Percentiles rank a stretch among this genome's conserved stretches.
phyloP scores from a whole-genome alignment of 108 stramenopile species.

The Fragilaria crotonensis region DNA sequence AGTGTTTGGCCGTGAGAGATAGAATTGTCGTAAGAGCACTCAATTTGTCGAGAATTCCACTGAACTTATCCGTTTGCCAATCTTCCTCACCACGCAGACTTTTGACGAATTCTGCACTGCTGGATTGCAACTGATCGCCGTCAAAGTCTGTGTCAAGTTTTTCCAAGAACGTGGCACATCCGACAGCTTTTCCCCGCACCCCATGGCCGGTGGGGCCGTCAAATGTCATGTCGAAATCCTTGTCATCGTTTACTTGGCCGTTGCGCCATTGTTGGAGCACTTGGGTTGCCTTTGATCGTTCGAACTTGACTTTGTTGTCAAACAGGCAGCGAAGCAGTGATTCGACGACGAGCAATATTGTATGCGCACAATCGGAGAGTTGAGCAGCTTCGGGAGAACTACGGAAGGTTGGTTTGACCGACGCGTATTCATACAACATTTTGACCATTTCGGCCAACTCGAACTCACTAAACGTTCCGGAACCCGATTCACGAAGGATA shows the following conservation, averaged over 20 bases:
- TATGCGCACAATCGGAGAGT: slow-evolving; percentile 45
- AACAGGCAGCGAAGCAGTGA: background rate
- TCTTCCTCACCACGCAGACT: too few relatives aligned
- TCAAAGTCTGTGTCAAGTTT: slow-evolving; percentile 3
- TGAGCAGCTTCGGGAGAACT: background rate
- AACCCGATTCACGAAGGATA: slow-evolving; percentile 53
- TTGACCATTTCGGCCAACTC: slow-evolving; percentile 53
- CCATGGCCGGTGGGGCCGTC: slow-evolving; percentile 61
- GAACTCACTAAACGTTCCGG: slow-evolving; percentile 48
- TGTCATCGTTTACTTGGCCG: slow-evolving; percentile 27
- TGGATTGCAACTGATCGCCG: too few relatives aligned
- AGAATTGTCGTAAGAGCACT: background rate
- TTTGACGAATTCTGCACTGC: too few relatives aligned
- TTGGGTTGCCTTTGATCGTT: too few relatives aligned
- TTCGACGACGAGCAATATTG: slow-evolving; percentile 46
- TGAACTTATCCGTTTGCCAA: background rate
- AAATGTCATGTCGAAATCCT: slow-evolving; percentile 47
- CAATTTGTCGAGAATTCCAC: background rate
- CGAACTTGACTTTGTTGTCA: background rate
- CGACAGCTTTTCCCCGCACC: slow-evolving; percentile 36
- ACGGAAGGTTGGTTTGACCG: slow-evolving; percentile 6
- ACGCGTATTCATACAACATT: slow-evolving; percentile 26
- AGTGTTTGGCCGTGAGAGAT: background rate
- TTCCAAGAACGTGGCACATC: slow-evolving; percentile 45
- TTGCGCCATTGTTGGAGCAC: background rate